Conservation (phyloP, 1,139 yeast genomes). For the Yamadazyma sp. region DNA sequence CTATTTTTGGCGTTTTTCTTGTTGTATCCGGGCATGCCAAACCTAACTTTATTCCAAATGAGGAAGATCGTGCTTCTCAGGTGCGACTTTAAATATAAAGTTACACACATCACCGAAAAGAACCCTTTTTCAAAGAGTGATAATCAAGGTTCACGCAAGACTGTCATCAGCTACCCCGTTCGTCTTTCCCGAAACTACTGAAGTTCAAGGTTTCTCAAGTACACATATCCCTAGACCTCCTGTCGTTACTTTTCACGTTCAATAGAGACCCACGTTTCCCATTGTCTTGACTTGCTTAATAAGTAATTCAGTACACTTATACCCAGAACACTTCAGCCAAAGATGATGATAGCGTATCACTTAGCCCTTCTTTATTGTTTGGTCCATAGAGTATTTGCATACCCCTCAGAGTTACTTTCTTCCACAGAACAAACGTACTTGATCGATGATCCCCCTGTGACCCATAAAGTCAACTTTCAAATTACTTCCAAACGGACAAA, state of each 20-base stretch:
- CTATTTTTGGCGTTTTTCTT: too few species aligned
- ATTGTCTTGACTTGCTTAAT: too few species aligned
- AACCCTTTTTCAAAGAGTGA: background rate
- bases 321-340: background rate
- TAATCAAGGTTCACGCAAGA: background rate
- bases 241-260: background rate
- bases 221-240: too few species aligned
- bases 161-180: too few species aligned
- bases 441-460: slow-evolving; percentile 27
- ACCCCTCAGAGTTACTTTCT: slow-evolving; percentile 9
- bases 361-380: background rate
- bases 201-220: too few species aligned
- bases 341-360: background rate
- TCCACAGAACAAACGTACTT: slow-evolving; percentile 14
- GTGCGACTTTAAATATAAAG: background rate
- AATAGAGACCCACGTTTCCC: slow-evolving; percentile 1
- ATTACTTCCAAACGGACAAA: slow-evolving; percentile 14
- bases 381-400: background rate
- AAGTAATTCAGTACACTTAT: too few species aligned
- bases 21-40: too few species aligned
- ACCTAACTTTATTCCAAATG: background rate
- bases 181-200: too few species aligned
- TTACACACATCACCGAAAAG: background rate
- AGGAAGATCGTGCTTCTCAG: too few species aligned
- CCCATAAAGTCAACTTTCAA: slow-evolving; percentile 27